Evolutionary conservation across 805 yeast species (phyloP).

Genomic region (Saccharomycopsis oosterbeekiorum): DNA sequence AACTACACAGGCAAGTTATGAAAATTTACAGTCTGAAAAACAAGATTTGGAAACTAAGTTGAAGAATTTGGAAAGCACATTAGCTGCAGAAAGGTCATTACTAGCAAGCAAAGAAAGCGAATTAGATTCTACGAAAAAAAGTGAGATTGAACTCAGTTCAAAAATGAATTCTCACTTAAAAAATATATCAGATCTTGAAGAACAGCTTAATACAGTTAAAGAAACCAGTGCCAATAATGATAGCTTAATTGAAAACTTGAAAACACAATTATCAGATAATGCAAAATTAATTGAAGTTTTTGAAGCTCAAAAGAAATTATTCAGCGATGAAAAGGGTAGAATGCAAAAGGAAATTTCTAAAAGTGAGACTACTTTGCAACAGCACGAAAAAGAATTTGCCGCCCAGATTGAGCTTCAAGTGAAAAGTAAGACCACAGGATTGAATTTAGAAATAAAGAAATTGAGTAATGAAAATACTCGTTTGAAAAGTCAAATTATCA

Average conservation of each 20-base stretch:
- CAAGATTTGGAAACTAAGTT: slow-evolving; percentile 25
- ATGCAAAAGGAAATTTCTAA: slow-evolving; percentile 25
- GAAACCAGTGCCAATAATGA: slow-evolving; percentile 17
- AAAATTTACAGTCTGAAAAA: slow-evolving; percentile 24
- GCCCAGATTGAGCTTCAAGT: slow-evolving; percentile 16
- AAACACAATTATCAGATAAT: slow-evolving; percentile 27
- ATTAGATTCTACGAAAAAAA: slow-evolving; percentile 34
- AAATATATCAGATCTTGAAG: slow-evolving; percentile 27
- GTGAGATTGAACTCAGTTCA: slow-evolving; percentile 55
- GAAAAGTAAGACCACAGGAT: slow-evolving; percentile 15
- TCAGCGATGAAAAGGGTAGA: slow-evolving; percentile 24
- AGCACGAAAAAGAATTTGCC: slow-evolving; percentile 4
- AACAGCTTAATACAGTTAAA: slow-evolving; percentile 17
- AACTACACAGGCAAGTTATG: slow-evolving; percentile 27
- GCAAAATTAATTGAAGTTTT: slow-evolving; percentile 28
- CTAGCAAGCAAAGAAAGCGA: slow-evolving; percentile 39
- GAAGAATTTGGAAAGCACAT: slow-evolving; percentile 24
- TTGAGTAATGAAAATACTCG: slow-evolving; percentile 15
- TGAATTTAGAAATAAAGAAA: slow-evolving; percentile 17
- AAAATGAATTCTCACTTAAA: slow-evolving; percentile 27
- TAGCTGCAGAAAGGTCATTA: slow-evolving; percentile 32
- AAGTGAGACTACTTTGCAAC: slow-evolving; percentile 16
- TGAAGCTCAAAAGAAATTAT: slow-evolving; percentile 26
- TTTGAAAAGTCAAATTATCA: slow-evolving; percentile 23
- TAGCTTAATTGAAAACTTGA: slow-evolving; percentile 24